These are phyloP conservation scores for Chaetomium strumarium DNA, from an alignment of 2,329 filamentous ascomycete species.

Conservation along the genomic window DNA sequence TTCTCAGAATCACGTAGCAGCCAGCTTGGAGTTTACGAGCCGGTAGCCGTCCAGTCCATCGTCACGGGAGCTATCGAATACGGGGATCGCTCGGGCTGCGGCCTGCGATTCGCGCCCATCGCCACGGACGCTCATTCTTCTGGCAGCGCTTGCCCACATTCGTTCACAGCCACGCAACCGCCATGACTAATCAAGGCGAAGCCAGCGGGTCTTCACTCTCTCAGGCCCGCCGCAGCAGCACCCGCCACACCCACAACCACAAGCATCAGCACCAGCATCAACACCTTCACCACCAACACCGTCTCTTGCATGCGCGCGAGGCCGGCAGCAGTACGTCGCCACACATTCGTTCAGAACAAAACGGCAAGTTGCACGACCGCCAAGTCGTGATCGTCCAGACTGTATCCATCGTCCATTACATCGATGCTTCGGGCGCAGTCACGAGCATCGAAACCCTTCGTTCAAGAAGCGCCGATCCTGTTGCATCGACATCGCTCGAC, in stretches of 20 bases:
- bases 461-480: slow-evolving; percentile 28
- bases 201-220: slow-evolving; percentile 43
- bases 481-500: slow-evolving; percentile 32
- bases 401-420: slow-evolving; percentile 48
- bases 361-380: slow-evolving; percentile 27
- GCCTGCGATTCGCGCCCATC: slow-evolving; percentile 5
- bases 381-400: slow-evolving; percentile 47
- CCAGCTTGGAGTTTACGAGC: slow-evolving; percentile 18
- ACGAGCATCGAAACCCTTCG: slow-evolving; percentile 40
- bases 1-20: slow-evolving; percentile 16
- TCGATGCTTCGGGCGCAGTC: slow-evolving; percentile 43
- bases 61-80: slow-evolving; percentile 18
- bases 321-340: slow-evolving; percentile 12
- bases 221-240: slow-evolving; percentile 37
- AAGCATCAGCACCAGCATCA: slow-evolving; percentile 24
- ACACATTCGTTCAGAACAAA: slow-evolving; percentile 27
- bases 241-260: slow-evolving; percentile 26
- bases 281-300: slow-evolving; percentile 17
- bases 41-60: slow-evolving; percentile 7
- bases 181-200: slow-evolving; percentile 38
- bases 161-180: slow-evolving; percentile 30
- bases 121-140: slow-evolving; percentile 19
- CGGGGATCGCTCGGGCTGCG: slow-evolving; percentile 14
- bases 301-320: slow-evolving; percentile 14
- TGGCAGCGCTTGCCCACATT: slow-evolving; percentile 15